Evolutionary conservation across 2,329 filamentous ascomycete genomes (phyloP), one percentile per base, ranked within the genome.

Genomic region (Paraconiothyrium brasiliense): DNA sequence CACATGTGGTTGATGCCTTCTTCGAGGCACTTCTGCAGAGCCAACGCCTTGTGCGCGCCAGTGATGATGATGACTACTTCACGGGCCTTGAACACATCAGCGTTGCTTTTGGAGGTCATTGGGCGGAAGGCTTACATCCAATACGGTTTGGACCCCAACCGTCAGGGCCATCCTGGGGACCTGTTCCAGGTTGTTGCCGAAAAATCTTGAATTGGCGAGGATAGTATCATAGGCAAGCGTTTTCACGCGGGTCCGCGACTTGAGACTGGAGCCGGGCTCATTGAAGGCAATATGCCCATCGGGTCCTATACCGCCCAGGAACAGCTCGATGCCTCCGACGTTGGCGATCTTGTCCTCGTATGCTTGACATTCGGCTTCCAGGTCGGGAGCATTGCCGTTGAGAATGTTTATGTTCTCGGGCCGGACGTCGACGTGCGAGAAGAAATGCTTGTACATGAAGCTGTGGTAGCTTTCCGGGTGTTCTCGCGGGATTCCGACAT

Each of bases 391-490:
- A 74, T 94, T 94, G 72, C 92, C 92, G 74, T 94, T 88, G 43
- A 94, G 86, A 72, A 95, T 93, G 80, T 96, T 89, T 75, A 95
- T 92, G 76, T 94, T 94, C 73, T 86, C 85, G 5, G 92, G 92
- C 67, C 89, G 86, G 69, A 95, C 90, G 74, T 96, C 92, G 70
- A 95, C 89, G 67, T 89, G 92, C 47, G 90, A 92, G 84, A 96
- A 96, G 84, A 96, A 93, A 81, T 95, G 86, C 80, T 91, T 92
- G 86, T 93, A 96, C 92, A 96, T 95, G 83, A 95, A 96, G 67
- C 89, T 92, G 82, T 96, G 92, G 80, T 96, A 96, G 72, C 90
- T 93, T 78, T 95, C 89, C 13, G 92, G 89, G 76, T 96, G 92
- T 71, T 94, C 91, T 72, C 91, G 88, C 37, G 92, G 90, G 65